Conservation (phyloP, 1,139 yeast species). For the Hemisphaericaspora xylofermentans region DNA sequence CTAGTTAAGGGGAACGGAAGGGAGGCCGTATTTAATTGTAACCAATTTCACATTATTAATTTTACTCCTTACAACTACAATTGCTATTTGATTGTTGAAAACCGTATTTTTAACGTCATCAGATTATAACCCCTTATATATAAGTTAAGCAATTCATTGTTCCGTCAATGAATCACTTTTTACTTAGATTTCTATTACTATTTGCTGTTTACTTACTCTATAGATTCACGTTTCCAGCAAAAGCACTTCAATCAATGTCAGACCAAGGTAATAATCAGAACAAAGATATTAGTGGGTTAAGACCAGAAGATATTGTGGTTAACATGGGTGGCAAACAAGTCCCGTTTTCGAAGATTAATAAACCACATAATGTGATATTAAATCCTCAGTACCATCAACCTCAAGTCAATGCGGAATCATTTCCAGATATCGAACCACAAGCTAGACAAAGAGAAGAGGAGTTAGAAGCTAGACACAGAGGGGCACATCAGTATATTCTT, state of each 20-base stretch:
- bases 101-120: too few species aligned
- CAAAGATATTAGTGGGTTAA: slow-evolving; percentile 15
- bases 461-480: slow-evolving; percentile 12
- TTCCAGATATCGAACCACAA: slow-evolving; percentile 30
- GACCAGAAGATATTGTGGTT: slow-evolving; percentile 29
- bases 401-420: slow-evolving; percentile 17
- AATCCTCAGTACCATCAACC: slow-evolving; percentile 31
- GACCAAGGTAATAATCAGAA: slow-evolving; percentile 1
- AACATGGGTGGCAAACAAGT: slow-evolving; percentile 39
- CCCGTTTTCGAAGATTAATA: slow-evolving; percentile 37
- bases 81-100: too few species aligned
- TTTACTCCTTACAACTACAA: too few species aligned
- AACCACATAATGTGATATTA: slow-evolving; percentile 43
- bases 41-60: too few species aligned
- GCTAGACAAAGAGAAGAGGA: slow-evolving; percentile 28
- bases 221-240: slow-evolving; percentile 4
- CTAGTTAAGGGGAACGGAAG: too few species aligned
- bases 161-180: slow-evolving; percentile 14
- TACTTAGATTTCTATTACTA: slow-evolving; percentile 11
- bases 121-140: neutral
- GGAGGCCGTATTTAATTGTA: too few species aligned
- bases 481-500: slow-evolving; percentile 3
- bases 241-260: slow-evolving; percentile 7
- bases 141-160: too few species aligned
- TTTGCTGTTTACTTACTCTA: slow-evolving; percentile 10